Percentiles rank a stretch among this genome's conserved stretches.
Evolutionary conservation across 2,329 filamentous ascomycete genomes (phyloP).

Genomic region (Claviceps paspali): DNA sequence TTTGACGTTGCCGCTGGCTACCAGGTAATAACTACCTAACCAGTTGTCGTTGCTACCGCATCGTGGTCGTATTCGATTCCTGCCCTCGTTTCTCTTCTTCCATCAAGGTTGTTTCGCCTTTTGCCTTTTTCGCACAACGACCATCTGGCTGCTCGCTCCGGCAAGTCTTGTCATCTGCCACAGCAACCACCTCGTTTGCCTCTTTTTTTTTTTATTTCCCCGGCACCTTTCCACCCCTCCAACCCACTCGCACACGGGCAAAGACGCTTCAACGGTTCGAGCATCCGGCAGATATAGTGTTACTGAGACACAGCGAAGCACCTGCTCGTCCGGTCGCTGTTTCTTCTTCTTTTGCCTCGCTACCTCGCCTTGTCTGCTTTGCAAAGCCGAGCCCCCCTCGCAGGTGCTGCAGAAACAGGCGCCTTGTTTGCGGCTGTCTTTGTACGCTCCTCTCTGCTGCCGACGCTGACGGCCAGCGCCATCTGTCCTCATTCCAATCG

Average conservation of each 20-base stretch:
- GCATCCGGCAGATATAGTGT: constrained; percentile 2
- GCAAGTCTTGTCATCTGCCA: not conserved
- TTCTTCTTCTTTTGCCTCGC: constrained; percentile 2
- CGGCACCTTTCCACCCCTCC: not conserved
- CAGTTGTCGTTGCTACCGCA: constrained; percentile 1
- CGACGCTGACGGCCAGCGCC: constrained; percentile 1
- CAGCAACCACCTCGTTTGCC: not conserved
- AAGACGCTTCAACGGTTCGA: constrained; percentile 4
- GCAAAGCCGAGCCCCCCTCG: constrained; percentile 1
- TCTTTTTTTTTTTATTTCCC: not conserved
- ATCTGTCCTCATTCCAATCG: constrained; percentile 1
- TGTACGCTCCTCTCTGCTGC: constrained; percentile 2
- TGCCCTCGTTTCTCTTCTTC: not conserved
- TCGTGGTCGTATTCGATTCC: not conserved
- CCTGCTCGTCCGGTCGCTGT: constrained; percentile 1
- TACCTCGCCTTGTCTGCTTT: not conserved
- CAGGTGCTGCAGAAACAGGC: constrained; percentile 2
- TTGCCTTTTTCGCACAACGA: not conserved
- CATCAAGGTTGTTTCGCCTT: not conserved
- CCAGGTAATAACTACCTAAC: too few species aligned
- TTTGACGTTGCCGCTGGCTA: constrained; percentile 4
- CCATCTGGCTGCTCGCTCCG: not conserved
- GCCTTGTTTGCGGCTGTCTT: not conserved
- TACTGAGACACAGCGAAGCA: constrained; percentile 3
- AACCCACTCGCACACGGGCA: not conserved